Evolutionary conservation across 83 land plant species (phyloP).

Genomic region (Diphasiastrum complanatum): DNA sequence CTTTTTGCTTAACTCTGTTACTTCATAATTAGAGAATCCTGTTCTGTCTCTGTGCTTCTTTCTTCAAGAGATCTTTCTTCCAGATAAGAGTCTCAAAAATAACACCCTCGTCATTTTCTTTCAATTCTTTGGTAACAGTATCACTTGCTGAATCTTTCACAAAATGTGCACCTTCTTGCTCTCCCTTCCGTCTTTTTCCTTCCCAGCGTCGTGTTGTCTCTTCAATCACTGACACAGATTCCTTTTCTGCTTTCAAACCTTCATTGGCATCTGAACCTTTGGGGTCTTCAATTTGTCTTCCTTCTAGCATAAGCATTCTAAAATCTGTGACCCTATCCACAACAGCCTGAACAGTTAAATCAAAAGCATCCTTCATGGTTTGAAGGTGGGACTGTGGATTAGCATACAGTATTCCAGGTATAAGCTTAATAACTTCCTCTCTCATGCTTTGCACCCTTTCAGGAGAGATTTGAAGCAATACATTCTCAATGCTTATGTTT

Average conservation of each 20-base stretch:
- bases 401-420: constrained; percentile 54
- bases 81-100: no score
- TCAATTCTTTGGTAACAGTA: no score
- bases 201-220: constrained; percentile 8
- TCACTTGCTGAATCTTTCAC: no score
- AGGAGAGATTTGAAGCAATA: constrained; percentile 35
- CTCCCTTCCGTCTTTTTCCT: constrained; percentile 18
- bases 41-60: no score
- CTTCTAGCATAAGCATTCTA: constrained; percentile 31
- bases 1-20: no score
- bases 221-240: constrained; percentile 9
- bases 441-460: constrained; percentile 41
- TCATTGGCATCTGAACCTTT: constrained; percentile 34
- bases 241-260: constrained; percentile 19
- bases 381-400: constrained; percentile 36
- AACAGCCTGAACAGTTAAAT: constrained; percentile 47
- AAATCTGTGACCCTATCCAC: constrained; percentile 34
- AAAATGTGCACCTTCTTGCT: no score
- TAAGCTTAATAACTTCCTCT: constrained; percentile 46
- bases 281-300: constrained; percentile 22
- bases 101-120: no score
- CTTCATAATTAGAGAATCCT: no score
- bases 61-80: no score
- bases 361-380: constrained; percentile 61
- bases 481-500: constrained; percentile 40